These are phyloP conservation scores for Malassezia arunalokei DNA, from an alignment of 1,284 basidiomycete species.

Conservation along the genomic window DNA sequence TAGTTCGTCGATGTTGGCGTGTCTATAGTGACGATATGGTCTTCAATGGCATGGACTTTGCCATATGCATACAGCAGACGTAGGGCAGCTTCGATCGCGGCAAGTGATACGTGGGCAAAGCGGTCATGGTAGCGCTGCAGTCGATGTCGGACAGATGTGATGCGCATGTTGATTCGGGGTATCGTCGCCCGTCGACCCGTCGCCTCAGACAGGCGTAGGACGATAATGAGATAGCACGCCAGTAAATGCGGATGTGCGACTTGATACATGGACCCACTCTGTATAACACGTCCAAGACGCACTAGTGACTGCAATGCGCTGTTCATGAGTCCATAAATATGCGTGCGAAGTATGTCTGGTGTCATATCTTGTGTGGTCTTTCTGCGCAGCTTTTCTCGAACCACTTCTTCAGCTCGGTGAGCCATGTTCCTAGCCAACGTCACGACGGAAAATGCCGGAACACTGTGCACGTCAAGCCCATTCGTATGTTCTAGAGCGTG, in stretches of 20 bases:
- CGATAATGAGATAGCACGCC: not conserved
- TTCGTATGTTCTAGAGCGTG: not conserved
- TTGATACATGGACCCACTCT: not conserved
- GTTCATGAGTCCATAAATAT: not conserved
- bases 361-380: not conserved
- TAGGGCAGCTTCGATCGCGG: slow-evolving; percentile 1
- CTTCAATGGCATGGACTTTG: not conserved
- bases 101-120: not conserved
- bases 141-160: not conserved
- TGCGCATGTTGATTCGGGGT: not conserved
- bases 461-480: not conserved
- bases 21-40: slow-evolving; percentile 2
- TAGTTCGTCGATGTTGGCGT: slow-evolving; percentile 3
- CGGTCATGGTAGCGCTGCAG: slow-evolving; percentile 3
- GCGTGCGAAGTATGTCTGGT: not conserved
- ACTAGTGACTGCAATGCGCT: not conserved
- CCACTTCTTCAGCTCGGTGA: not conserved
- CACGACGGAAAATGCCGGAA: not conserved
- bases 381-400: not conserved
- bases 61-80: not conserved
- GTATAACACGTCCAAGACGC: not conserved
- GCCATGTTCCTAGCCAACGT: not conserved
- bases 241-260: not conserved
- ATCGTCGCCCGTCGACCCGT: not conserved
- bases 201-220: not conserved